A percentile compares a stretch with the other conserved stretches of the same genome.
These are phyloP conservation scores for Colletotrichum sp. DNA, from an alignment of 2,329 filamentous ascomycete genomes.

Conservation along the genomic window DNA sequence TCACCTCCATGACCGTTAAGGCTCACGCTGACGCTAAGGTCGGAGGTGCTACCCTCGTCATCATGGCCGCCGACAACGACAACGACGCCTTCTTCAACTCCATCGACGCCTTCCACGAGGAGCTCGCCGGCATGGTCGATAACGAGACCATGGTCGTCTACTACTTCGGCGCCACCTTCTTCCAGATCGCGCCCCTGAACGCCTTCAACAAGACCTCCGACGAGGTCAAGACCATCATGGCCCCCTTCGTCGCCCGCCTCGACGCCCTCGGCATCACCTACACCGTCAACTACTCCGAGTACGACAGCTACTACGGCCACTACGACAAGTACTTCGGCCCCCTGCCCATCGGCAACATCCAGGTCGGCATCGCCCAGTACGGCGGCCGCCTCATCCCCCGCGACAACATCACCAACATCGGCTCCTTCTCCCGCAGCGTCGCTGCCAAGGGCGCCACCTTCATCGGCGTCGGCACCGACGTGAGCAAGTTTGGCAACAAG, in stretches of 20 bases:
- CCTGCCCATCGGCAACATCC: constrained; percentile 42
- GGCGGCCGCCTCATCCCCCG: constrained; percentile 27
- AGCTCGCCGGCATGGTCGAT: constrained; percentile 52
- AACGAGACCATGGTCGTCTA: constrained; percentile 55
- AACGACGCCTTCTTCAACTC: constrained; percentile 36
- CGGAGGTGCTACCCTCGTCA: constrained; percentile 34
- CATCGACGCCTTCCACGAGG: constrained; percentile 31
- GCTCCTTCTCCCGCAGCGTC: constrained; percentile 18
- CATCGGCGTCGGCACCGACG: constrained; percentile 31
- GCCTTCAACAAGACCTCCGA: constrained; percentile 48
- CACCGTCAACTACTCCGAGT: constrained; percentile 26
- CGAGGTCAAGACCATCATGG: constrained; percentile 47
- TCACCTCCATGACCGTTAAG: constrained; percentile 41
- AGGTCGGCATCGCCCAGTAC: constrained; percentile 48
- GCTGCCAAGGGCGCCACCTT: constrained; percentile 27
- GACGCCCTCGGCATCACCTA: constrained; percentile 35
- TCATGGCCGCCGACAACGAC: constrained; percentile 29
- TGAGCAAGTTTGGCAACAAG: constrained; percentile 27
- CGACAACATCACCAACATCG: constrained; percentile 21
- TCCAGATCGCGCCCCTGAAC: constrained; percentile 51
- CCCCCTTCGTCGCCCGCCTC: constrained; percentile 47
- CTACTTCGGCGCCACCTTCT: constrained; percentile 50
- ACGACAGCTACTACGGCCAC: constrained; percentile 42
- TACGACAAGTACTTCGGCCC: constrained; percentile 44
- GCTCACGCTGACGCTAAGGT: constrained; percentile 37